Conservation (phyloP, 1,284 basidiomycete species). For the Schizophyllum commune region DNA sequence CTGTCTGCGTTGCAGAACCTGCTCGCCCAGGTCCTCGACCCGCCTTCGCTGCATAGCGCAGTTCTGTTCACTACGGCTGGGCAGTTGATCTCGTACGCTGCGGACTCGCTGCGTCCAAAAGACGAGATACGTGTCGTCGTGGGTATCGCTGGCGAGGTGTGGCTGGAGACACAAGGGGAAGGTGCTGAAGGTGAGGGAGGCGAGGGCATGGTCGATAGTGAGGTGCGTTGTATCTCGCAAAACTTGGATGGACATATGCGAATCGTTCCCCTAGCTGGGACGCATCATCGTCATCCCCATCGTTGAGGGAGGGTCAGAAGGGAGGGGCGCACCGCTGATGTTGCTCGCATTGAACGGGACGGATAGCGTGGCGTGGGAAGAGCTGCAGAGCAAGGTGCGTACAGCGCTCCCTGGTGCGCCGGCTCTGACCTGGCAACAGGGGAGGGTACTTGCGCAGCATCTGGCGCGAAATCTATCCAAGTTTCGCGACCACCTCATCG, state of each 20-base stretch:
- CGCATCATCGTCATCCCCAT: slow-evolving; percentile 61
- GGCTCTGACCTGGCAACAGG: slow-evolving; percentile 29
- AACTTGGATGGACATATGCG: slow-evolving; percentile 2
- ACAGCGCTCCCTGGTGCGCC: background rate
- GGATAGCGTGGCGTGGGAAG: slow-evolving; percentile 51
- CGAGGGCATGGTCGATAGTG: slow-evolving; percentile 64
- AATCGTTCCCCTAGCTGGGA: slow-evolving; percentile 41
- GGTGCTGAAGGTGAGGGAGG: slow-evolving; percentile 46
- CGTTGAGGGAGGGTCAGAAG: slow-evolving; percentile 27
- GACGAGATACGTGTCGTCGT: slow-evolving; percentile 66
- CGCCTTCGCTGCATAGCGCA: slow-evolving; percentile 50
- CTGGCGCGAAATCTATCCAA: slow-evolving; percentile 33
- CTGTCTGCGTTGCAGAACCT: slow-evolving; percentile 52
- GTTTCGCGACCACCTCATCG: slow-evolving; percentile 31
- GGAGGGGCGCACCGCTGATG: slow-evolving; percentile 41
- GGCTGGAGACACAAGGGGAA: slow-evolving; percentile 61
- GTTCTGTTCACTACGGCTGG: slow-evolving; percentile 56
- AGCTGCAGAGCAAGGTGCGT: slow-evolving; percentile 52
- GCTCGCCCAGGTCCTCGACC: slow-evolving; percentile 47
- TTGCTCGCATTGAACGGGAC: slow-evolving; percentile 62
- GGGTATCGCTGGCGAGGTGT: slow-evolving; percentile 63
- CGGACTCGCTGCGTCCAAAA: slow-evolving; percentile 45
- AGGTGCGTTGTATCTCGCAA: slow-evolving; percentile 37
- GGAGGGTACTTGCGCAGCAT: slow-evolving; percentile 39
- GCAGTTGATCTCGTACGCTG: slow-evolving; percentile 51